Conservation (phyloP, 208 protist genomes). For the Leishmania martiniquensis region DNA sequence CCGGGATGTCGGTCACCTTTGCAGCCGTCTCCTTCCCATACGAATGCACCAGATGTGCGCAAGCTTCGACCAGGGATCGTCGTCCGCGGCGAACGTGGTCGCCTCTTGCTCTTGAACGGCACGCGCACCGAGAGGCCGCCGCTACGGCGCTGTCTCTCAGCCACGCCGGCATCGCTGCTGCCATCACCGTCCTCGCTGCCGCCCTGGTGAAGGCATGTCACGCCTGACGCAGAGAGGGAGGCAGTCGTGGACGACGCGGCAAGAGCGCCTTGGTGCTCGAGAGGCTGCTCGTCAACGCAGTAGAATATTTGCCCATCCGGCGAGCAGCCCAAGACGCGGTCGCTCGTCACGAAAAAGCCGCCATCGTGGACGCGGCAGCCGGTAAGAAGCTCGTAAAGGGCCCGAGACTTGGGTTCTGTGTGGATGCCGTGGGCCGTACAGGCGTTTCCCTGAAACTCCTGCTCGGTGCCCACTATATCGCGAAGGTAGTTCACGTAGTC, state of each 20-base stretch:
- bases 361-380: constrained; percentile 69
- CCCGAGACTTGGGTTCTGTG: constrained; percentile 81
- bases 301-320: constrained; percentile 68
- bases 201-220: neutral
- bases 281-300: neutral
- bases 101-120: constrained; percentile 45
- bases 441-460: constrained; percentile 84
- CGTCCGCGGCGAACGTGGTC: neutral
- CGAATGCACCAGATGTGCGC: neutral
- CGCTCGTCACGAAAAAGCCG: constrained; percentile 76
- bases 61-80: neutral
- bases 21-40: neutral
- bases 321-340: constrained; percentile 77
- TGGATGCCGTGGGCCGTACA: constrained; percentile 78
- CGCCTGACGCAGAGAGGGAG: neutral
- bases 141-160: neutral
- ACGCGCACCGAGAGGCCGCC: constrained; percentile 37
- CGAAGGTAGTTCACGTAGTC: constrained; percentile 87
- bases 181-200: neutral
- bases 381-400: constrained; percentile 87
- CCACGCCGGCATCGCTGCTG: neutral
- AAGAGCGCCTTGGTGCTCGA: neutral
- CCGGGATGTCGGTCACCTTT: neutral
- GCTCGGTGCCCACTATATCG: constrained; percentile 72
- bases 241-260: neutral